These are phyloP conservation scores for Westerdykella ornata DNA, from an alignment of 2,329 filamentous ascomycete species.

Conservation along the genomic window DNA sequence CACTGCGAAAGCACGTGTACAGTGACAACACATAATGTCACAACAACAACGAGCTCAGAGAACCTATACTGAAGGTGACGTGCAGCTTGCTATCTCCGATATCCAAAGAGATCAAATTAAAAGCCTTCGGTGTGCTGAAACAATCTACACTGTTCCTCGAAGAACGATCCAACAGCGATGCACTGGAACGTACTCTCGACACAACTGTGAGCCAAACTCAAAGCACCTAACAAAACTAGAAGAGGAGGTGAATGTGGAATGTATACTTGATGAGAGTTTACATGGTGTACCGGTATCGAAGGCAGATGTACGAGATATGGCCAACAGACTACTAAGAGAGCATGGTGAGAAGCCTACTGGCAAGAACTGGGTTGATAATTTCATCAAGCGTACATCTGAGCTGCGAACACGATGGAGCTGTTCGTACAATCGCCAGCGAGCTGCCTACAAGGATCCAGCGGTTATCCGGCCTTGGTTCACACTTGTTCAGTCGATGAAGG, in stretches of 20 bases:
- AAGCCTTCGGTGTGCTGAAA: conserved; percentile 1
- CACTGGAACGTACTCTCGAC: background rate
- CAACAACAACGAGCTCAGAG: conserved; percentile 1
- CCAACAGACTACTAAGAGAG: conserved; percentile 8
- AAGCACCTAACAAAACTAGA: conserved; percentile 3
- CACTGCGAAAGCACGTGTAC: background rate
- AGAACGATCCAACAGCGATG: background rate
- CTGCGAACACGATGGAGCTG: conserved; percentile 7
- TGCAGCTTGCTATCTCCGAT: conserved; percentile 6
- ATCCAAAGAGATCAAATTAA: background rate
- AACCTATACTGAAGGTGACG: conserved; percentile 3
- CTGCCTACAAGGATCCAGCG: conserved; percentile 5
- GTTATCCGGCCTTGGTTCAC: conserved; percentile 4
- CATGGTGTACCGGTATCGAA: conserved; percentile 2
- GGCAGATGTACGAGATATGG: conserved; percentile 12
- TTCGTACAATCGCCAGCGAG: conserved; percentile 10
- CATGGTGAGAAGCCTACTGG: conserved; percentile 5
- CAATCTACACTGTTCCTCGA: conserved; percentile 3
- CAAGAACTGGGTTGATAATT: conserved; percentile 12
- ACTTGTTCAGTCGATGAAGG: conserved; percentile 1
- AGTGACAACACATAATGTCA: conserved; percentile 2
- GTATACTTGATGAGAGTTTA: background rate
- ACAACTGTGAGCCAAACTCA: background rate
- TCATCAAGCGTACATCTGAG: conserved; percentile 11
- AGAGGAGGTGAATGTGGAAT: conserved; percentile 4